Evolutionary conservation across 208 protist species (phyloP).

Genomic region (Trypanosoma theileri): DNA sequence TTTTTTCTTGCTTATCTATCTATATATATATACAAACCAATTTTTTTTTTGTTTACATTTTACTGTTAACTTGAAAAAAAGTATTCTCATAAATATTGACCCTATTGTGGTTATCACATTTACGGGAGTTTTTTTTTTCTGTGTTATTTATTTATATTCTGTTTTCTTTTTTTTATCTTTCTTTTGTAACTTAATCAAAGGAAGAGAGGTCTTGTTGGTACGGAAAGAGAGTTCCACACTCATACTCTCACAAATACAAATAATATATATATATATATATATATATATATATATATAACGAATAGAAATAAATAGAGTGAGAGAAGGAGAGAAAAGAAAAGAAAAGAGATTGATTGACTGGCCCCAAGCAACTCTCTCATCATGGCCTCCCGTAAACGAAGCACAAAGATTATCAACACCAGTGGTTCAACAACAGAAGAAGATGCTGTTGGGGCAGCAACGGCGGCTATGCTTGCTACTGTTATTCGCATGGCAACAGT

Average conservation of each 20-base stretch:
- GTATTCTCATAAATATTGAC: background rate
- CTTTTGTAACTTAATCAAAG: background rate
- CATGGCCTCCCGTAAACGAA: too few species aligned
- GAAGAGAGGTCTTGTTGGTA: background rate
- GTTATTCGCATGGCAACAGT: too few species aligned
- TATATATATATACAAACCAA: background rate
- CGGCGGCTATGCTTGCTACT: too few species aligned
- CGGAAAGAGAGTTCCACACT: too few species aligned
- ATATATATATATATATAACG: too few species aligned
- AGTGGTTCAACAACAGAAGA: too few species aligned
- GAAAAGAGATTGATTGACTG: too few species aligned
- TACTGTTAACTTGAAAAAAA: background rate
- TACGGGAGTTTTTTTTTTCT: constrained; percentile 1
- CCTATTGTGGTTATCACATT: background rate
- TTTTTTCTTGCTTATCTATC: background rate
- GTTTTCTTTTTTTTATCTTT: background rate
- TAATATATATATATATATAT: constrained; percentile 1
- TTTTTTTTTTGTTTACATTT: background rate
- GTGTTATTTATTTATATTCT: constrained; percentile 1
- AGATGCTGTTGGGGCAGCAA: too few species aligned
- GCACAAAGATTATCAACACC: too few species aligned
- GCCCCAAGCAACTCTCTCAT: too few species aligned
- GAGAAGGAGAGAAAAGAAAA: too few species aligned
- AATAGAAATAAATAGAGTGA: too few species aligned
- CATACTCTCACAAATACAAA: background rate